Percentiles rank a stretch among this genome's conserved stretches.
phyloP scores from a whole-genome alignment of 148 eudicot genomes.

The Diospyros lotus region DNA sequence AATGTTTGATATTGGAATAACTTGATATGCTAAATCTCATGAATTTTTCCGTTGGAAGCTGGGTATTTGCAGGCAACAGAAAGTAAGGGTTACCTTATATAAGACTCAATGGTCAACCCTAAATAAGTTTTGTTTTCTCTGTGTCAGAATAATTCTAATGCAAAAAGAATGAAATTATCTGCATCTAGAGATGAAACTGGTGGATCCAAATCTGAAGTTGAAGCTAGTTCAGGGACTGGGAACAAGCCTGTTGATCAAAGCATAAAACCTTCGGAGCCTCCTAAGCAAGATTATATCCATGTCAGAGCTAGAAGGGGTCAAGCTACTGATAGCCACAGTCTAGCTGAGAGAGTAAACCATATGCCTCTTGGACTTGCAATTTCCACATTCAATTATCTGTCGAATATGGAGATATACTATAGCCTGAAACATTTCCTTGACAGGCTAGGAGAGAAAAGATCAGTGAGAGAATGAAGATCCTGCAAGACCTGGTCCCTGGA shows the following conservation, averaged over 20 bases:
- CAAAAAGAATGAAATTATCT: constrained; percentile 57
- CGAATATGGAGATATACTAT: neutral
- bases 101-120: neutral
- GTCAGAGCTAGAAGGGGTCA: constrained; percentile 98
- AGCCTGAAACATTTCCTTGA: constrained; percentile 13
- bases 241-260: constrained; percentile 46
- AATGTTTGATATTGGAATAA: too few relatives aligned
- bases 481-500: constrained; percentile 98
- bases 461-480: constrained; percentile 89
- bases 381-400: constrained; percentile 7
- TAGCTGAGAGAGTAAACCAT: constrained; percentile 31
- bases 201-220: constrained; percentile 49
- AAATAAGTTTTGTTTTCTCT: neutral
- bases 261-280: constrained; percentile 51
- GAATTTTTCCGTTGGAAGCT: too few relatives aligned
- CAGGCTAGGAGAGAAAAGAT: constrained; percentile 97
- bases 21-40: too few relatives aligned
- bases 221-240: constrained; percentile 44
- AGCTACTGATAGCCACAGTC: constrained; percentile 83
- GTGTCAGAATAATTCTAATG: constrained; percentile 44
- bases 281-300: constrained; percentile 87
- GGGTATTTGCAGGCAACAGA: too few relatives aligned
- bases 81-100: too few relatives aligned
- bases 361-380: neutral
- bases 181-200: constrained; percentile 42